Evolutionary conservation across 352 stramenopile species (phyloP), one percentile per base, ranked within the genome.

Genomic region (Halophytophthora batemanensis): DNA sequence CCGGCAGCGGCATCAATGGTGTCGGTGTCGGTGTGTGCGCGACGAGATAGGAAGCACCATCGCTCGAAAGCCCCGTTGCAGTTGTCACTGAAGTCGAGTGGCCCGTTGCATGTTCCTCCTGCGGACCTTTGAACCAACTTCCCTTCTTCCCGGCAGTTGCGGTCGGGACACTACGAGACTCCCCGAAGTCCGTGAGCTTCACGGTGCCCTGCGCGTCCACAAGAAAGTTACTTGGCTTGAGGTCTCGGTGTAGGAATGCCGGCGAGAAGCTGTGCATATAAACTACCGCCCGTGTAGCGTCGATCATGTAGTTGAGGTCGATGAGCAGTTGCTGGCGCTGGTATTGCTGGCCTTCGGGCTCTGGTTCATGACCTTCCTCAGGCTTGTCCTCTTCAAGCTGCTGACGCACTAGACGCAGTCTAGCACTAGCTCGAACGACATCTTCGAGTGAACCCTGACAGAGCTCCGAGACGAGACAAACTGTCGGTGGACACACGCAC

Each of bases 231-330:
- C 61, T 65, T 0, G 79, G 74, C 40, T 88, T 88, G 36, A 90
- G 76, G 51, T 90, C 77, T 42, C 74, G 77, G 39, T 90, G 78
- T 41, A 90, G 43, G 33, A 90, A 87, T 8, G 71, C 69, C n/a
- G 74, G 77, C 5, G 69, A 79, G 52, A 88, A 88, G 43, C 71
- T 84, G 58, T 90, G 79, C 43, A 90, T 55, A 41, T 90, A 90
- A 38, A 74, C 77, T 14, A 90, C 71, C 4, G 74, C 77, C 1
- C 79, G 64, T 1, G 74, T 71, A 19, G 74, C 74, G 42, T 89
- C 78, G 22, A 86, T 73, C 76, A 89, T 87, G 39, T 82, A 81
- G 43, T 67, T 71, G 6, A 89, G 49, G 42, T 83, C 68, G 45
- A 82, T 72, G 14, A 82, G 43, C 15, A 72, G 29, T 28, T 75